phyloP scores from a whole-genome alignment of 331 rosid species.

The Telfairia occidentalis region DNA sequence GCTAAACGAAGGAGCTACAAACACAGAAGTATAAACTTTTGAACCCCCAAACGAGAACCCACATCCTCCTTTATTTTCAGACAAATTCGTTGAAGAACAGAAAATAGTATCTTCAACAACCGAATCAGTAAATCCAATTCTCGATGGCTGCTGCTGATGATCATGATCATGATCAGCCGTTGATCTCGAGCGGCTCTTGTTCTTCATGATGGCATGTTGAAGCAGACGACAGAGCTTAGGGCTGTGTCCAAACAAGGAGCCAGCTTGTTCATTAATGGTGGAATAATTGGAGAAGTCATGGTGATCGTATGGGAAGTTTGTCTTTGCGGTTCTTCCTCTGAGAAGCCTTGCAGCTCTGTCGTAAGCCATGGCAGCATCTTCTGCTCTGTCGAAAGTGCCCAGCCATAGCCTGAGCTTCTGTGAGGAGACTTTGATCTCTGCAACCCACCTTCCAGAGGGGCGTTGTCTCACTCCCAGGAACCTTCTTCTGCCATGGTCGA shows the following conservation, averaged over 20 bases:
- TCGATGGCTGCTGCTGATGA: not conserved
- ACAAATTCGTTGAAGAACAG: constrained; percentile 28
- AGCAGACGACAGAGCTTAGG: constrained; percentile 59
- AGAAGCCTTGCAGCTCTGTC: constrained; percentile 81
- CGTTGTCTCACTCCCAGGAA: constrained; percentile 82
- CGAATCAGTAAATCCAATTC: not conserved
- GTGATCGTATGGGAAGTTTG: constrained; percentile 42
- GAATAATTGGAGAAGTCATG: constrained; percentile 18
- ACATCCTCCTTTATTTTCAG: constrained; percentile 19
- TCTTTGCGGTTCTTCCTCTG: constrained; percentile 78
- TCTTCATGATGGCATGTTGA: constrained; percentile 62
- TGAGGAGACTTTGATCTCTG: constrained; percentile 79
- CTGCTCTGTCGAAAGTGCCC: constrained; percentile 70
- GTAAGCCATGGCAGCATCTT: constrained; percentile 79
- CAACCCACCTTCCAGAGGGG: constrained; percentile 96
- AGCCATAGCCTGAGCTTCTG: constrained; percentile 86
- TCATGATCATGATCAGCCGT: constrained; percentile 14
- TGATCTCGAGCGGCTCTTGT: constrained; percentile 31
- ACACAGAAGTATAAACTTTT: constrained; percentile 86
- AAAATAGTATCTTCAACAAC: constrained; percentile 67
- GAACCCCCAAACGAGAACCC: constrained; percentile 47
- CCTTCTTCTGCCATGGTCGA: constrained; percentile 23
- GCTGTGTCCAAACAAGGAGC: constrained; percentile 43
- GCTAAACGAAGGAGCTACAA: constrained; percentile 92
- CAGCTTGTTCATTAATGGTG: constrained; percentile 21